Base-by-base conservation (phyloP, 345 rosid genomes). In the Pistacia integerrima region DNA sequence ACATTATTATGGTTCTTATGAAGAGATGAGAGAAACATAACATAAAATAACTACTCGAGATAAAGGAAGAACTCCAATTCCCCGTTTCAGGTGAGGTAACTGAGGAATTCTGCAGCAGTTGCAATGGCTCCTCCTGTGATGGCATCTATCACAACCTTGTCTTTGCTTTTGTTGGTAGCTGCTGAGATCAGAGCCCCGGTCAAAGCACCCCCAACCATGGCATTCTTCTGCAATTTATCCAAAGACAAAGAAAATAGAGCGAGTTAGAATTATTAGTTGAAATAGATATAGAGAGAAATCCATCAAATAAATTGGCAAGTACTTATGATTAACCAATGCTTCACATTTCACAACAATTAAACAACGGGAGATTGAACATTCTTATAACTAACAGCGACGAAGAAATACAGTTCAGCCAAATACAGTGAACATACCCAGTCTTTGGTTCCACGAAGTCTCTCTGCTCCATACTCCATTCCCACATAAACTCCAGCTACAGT, bases 111-210 rank as follows among this genome's bases (percentile, higher is more conserved):
- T 35, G 94, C 89, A 48, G 97, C 97, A n/a, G 95, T 87, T 25
- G 97, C 98, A 68, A 91, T 79, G 25, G 95, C 97, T 3, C 92
- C 93, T 75, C 94, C 97, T 3, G 90, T 83, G 52, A 94, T 86
- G 76, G 97, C 93, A 85, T 87, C 88, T 0, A 87, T 55, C 71
- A 88, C 88, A 10, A 93, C 49, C 78, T 76, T 89, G 82, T 93
- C 94, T 67, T 76, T 77, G 63, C 83, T 70, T 66, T 83, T 81
- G 82, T 82, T 82, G 67, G 79, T 81, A 16, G 74, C 93, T 0
- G 90, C 90, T 59, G 94, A 89, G 73, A 92, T 55, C 77, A 87
- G 38, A 10, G 93, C 94, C 65, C 97, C 98, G 0, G 98, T 93
- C 69, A 86, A 78, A 3, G 88, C 93, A 14, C 98, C 98, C 28